A percentile compares a stretch with the other conserved stretches of the same genome.
Evolutionary conservation across 1,139 yeast genomes (phyloP).

Genomic region (Candida neerlandica): DNA sequence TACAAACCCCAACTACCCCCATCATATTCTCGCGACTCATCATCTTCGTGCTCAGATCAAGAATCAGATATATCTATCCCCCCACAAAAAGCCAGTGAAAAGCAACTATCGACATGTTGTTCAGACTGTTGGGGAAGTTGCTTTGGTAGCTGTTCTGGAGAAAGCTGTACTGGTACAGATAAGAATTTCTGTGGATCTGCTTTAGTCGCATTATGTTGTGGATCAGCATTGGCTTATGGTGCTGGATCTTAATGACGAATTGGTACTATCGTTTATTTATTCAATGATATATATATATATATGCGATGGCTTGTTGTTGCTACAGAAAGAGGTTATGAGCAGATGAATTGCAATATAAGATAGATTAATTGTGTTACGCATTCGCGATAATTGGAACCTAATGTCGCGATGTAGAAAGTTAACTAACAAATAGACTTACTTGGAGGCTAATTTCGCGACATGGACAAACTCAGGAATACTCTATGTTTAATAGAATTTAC

Average conservation of each 20-base stretch:
- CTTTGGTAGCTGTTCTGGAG: constrained; percentile 22
- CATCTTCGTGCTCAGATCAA: constrained; percentile 19
- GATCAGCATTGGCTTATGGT: constrained; percentile 11
- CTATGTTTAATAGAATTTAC: no score
- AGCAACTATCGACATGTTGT: constrained; percentile 16
- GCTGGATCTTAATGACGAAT: neutral
- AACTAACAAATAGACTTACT: no score
- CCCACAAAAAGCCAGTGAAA: constrained; percentile 17
- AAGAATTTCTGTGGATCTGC: constrained; percentile 16
- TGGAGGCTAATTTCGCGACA: no score
- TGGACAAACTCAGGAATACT: no score
- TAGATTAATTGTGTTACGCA: no score
- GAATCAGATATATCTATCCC: constrained; percentile 21
- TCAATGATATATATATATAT: no score
- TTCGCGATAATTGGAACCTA: no score
- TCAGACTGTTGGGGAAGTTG: constrained; percentile 18
- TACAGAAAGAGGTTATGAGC: no score
- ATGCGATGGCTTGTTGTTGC: no score
- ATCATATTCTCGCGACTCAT: constrained; percentile 10
- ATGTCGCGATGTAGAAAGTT: no score
- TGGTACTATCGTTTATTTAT: neutral
- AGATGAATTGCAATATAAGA: no score
- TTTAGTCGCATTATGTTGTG: constrained; percentile 19
- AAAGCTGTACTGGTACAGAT: constrained; percentile 21
- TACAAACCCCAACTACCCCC: constrained; percentile 16